Base-by-base conservation (phyloP, 2,329 filamentous ascomycete species). In the Ceratocystis eucalypticola region DNA sequence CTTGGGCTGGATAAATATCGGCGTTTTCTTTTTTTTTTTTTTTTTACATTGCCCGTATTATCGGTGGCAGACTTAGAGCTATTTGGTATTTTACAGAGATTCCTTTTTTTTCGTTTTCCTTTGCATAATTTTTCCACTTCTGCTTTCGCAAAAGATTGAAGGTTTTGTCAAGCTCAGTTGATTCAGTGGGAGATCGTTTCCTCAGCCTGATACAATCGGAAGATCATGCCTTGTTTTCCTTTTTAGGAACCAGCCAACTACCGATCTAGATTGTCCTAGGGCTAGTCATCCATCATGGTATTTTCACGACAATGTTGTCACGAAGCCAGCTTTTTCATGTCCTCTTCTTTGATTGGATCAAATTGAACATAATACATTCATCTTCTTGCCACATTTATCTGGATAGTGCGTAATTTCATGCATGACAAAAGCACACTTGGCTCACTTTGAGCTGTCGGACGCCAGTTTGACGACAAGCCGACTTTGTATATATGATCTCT, bases 1-100 rank as follows among this genome's bases (percentile, higher is more conserved):
- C n/a, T 41, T 53, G 50, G 50, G 53, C 33, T 59, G 64, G 64
- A 22, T 53, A 65, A 30, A 45, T 59, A 59, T 59, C 28, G 50
- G 41, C 53, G 55, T 22, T 65, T n/a, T 53, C 2, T 57, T 53
- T 8, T 53, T 64, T 46, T 53, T n/a, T n/a, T 65, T 10, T 20
- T 59, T 45, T 10, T 37, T 53, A 7, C 48, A 53, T 45, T 50
- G 62, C 12, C 25, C 41, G 25, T 44, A 25, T 41, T 63, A 28
- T 62, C 15, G 59, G 59, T 63, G 53, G 22, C 22, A 20, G 46
- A 12, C 46, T 50, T 50, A 22, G 17, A 22, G 46, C 8, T 50
- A 50, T 50, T 50, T 22, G 46, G 53, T 30, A 57, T 28, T 17
- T 6, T 57, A 57, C 53, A 30, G 8, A 28, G 53, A 28, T 57